A percentile compares a stretch with the other conserved stretches of the same genome.
Conservation (phyloP, 2,329 filamentous ascomycete species). For the Cadophora malorum region DNA sequence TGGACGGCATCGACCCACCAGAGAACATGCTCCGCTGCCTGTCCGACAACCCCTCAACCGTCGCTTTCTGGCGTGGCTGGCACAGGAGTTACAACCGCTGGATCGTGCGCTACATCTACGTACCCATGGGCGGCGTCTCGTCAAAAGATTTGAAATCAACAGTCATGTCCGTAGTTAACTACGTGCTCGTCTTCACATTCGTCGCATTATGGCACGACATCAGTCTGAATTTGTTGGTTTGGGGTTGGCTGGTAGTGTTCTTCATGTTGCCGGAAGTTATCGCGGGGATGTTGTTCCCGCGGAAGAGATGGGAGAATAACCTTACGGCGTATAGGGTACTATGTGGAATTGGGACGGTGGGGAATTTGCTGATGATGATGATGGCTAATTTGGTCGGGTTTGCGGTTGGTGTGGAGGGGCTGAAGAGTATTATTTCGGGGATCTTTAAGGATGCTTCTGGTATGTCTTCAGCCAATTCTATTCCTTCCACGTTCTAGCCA, state of each 20-base stretch:
- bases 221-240: constrained; percentile 85
- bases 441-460: constrained; percentile 78
- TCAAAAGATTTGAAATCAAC: constrained; percentile 54
- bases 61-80: constrained; percentile 96
- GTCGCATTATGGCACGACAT: constrained; percentile 99
- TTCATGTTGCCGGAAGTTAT: constrained; percentile 92
- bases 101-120: constrained; percentile 91
- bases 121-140: constrained; percentile 80
- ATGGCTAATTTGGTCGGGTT: constrained; percentile 93
- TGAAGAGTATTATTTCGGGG: constrained; percentile 76
- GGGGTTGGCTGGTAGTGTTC: constrained; percentile 95
- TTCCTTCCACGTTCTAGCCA: too few species aligned
- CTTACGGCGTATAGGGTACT: constrained; percentile 80
- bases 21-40: constrained; percentile 99
- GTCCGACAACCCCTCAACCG: constrained; percentile 89
- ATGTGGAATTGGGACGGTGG: constrained; percentile 80
- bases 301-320: constrained; percentile 67
- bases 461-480: too few species aligned
- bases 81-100: constrained; percentile 95
- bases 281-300: constrained; percentile 74
- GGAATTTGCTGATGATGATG: constrained; percentile 94
- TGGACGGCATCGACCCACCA: constrained; percentile 91
- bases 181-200: constrained; percentile 89
- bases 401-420: constrained; percentile 86
- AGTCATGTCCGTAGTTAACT: constrained; percentile 73